Percentiles rank a stretch among this genome's conserved stretches.
Conservation (phyloP, 2,329 filamentous ascomycete genomes). For the Volutella citrinella region DNA sequence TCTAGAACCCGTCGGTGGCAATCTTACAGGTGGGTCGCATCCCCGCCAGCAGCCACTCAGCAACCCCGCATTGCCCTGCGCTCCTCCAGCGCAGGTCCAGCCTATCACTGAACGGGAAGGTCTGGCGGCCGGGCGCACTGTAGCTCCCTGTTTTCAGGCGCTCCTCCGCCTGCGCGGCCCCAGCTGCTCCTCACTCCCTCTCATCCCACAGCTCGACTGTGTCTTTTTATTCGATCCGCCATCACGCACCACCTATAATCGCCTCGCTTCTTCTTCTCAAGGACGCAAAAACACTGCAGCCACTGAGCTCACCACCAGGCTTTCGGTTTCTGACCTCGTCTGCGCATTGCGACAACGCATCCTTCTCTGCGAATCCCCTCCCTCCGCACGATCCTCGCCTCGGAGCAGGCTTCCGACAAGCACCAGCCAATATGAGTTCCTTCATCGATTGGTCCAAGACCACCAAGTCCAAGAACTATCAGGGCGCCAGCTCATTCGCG, state of each 20-base stretch:
- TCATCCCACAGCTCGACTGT: too few species aligned
- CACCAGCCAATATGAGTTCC: conserved; percentile 30
- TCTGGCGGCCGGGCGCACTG: conserved; percentile 13
- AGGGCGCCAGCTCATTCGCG: conserved; percentile 73
- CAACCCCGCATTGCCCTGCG: conserved; percentile 11
- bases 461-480: conserved; percentile 55
- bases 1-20: conserved; percentile 9
- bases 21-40: conserved; percentile 1
- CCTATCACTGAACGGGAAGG: conserved; percentile 26
- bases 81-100: conserved; percentile 13
- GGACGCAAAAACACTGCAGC: too few species aligned
- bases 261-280: too few species aligned
- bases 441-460: conserved; percentile 56
- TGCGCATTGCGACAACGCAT: conserved; percentile 12
- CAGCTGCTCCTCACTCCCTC: conserved; percentile 5
- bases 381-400: conserved; percentile 5
- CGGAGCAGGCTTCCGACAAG: conserved; percentile 6
- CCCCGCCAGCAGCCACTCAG: conserved; percentile 15
- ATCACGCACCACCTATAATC: too few species aligned
- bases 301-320: too few species aligned
- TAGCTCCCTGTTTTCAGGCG: too few species aligned
- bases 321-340: conserved; percentile 3
- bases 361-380: too few species aligned
- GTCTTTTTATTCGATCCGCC: too few species aligned
- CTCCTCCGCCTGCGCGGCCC: conserved; percentile 12